These are phyloP conservation scores for Paracoccidioides brasiliensis DNA, from an alignment of 2,329 filamentous ascomycete species.

Conservation along the genomic window DNA sequence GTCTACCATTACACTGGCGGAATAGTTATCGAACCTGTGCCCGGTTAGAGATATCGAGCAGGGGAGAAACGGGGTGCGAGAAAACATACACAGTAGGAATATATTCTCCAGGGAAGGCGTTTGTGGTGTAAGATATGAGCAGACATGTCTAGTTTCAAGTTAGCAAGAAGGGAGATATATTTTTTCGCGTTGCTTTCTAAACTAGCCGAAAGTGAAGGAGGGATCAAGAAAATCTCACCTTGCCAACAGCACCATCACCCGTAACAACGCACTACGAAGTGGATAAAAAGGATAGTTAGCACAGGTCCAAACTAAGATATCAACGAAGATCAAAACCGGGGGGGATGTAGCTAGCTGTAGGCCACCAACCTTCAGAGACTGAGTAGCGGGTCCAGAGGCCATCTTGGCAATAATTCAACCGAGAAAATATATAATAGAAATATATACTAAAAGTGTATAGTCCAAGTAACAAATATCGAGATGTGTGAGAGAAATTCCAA, in stretches of 20 bases:
- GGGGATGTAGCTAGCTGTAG: background rate
- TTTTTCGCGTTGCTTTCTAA: background rate
- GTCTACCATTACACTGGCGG: conserved; percentile 97
- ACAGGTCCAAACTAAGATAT: background rate
- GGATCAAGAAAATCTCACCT: conserved; percentile 46
- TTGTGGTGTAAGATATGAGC: conserved; percentile 97
- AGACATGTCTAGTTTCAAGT: conserved; percentile 66
- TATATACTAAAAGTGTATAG: no score
- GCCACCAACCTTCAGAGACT: conserved; percentile 70
- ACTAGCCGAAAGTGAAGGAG: background rate
- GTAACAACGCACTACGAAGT: conserved; percentile 79
- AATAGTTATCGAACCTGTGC: conserved; percentile 91
- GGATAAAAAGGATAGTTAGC: conserved; percentile 8
- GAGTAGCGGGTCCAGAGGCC: conserved; percentile 74
- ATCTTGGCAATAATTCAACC: conserved; percentile 25
- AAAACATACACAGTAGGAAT: conserved; percentile 69
- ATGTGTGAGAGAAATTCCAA: background rate
- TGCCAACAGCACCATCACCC: conserved; percentile 97
- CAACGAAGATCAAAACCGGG: conserved; percentile 6
- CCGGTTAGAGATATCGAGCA: conserved; percentile 11
- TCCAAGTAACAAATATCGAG: background rate
- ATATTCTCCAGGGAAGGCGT: conserved; percentile 99
- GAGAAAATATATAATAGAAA: conserved; percentile 11
- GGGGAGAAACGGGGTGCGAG: background rate
- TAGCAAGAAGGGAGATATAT: conserved; percentile 4